Evolutionary conservation across 129 eudicot species (phyloP).

Genomic region (Glebionis coronaria): DNA sequence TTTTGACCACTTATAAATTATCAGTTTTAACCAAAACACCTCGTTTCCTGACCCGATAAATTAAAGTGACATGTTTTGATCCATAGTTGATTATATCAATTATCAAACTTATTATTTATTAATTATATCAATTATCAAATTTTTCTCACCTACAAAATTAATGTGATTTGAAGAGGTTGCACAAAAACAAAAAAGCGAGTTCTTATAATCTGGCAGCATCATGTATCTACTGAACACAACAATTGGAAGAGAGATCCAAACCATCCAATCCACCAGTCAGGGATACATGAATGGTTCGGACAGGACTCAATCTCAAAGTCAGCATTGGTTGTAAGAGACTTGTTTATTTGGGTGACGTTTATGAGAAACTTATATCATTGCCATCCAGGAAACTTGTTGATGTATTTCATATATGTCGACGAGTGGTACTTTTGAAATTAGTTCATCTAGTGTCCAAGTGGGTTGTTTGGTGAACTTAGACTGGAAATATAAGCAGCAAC

Average conservation of each 20-base stretch:
- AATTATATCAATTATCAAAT: too few relatives aligned
- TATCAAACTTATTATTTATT: too few relatives aligned
- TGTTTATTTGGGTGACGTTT: neutral
- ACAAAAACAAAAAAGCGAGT: too few relatives aligned
- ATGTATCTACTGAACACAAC: conserved; percentile 30
- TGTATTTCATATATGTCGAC: neutral
- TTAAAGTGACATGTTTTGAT: too few relatives aligned
- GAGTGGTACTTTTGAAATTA: conserved; percentile 2
- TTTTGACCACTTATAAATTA: too few relatives aligned
- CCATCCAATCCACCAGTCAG: conserved; percentile 37
- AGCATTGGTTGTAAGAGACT: conserved; percentile 16
- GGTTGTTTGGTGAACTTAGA: conserved; percentile 6
- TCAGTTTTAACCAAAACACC: too few relatives aligned
- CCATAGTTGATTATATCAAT: too few relatives aligned
- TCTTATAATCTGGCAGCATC: conserved; percentile 50
- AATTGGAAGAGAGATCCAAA: conserved; percentile 49
- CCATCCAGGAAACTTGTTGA: neutral
- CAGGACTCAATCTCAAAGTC: conserved; percentile 62
- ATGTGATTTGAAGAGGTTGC: too few relatives aligned
- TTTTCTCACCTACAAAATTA: too few relatives aligned
- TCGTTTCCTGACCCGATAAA: too few relatives aligned
- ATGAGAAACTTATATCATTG: neutral
- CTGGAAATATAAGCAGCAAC: neutral
- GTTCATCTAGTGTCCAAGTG: conserved; percentile 3
- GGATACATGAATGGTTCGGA: conserved; percentile 53